A percentile compares a stretch with the other conserved stretches of the same genome.
These are phyloP conservation scores for Jaenimonas drosophilae DNA, from an alignment of 208 protist species.

Conservation along the genomic window DNA sequence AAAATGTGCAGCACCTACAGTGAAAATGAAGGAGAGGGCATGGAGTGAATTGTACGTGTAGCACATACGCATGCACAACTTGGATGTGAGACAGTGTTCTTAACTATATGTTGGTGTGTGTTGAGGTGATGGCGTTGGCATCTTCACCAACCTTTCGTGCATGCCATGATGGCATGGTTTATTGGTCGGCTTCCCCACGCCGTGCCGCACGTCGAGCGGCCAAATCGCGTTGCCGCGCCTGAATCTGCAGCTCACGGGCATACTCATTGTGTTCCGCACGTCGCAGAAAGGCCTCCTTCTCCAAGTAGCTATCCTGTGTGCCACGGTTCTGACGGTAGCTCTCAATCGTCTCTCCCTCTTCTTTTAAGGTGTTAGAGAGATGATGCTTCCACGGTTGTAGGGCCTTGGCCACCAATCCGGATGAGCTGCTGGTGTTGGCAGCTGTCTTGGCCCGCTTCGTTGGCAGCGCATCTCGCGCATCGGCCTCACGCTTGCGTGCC, in stretches of 20 bases:
- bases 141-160: too few species aligned
- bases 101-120: too few species aligned
- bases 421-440: slow-evolving; percentile 5
- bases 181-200: slow-evolving; percentile 23
- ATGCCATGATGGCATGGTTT: too few species aligned
- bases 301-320: slow-evolving; percentile 50
- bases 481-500: slow-evolving; percentile 6
- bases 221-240: slow-evolving; percentile 36
- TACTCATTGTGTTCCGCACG: slow-evolving; percentile 66
- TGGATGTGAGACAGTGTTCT: too few species aligned
- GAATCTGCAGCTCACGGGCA: slow-evolving; percentile 32
- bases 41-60: background rate
- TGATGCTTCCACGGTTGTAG: slow-evolving; percentile 51
- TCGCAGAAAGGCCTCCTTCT: slow-evolving; percentile 47
- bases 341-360: slow-evolving; percentile 66
- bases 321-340: slow-evolving; percentile 42
- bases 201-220: slow-evolving; percentile 37
- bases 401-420: slow-evolving; percentile 53
- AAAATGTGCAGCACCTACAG: too few species aligned
- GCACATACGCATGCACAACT: too few species aligned
- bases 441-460: slow-evolving; percentile 13
- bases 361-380: slow-evolving; percentile 22
- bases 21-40: background rate
- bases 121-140: too few species aligned
- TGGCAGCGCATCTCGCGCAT: too few species aligned